These are phyloP conservation scores for Bothriochloa decipiens DNA, from an alignment of 176 grass and related monocot species.

Conservation along the genomic window DNA sequence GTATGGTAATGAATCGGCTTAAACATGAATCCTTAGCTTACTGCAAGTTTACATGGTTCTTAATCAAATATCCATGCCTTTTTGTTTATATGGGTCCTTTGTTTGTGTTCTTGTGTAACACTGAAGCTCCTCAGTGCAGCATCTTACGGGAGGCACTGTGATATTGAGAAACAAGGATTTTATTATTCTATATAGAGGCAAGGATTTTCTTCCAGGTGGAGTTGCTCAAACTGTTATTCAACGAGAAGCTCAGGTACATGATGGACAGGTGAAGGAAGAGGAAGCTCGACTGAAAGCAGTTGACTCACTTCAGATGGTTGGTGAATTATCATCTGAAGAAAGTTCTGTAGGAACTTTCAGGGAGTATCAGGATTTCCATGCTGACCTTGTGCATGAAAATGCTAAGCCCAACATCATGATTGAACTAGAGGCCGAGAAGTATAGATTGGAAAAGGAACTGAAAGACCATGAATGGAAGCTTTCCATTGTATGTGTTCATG, in stretches of 20 bases:
- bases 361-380: constrained; percentile 74
- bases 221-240: constrained; percentile 60
- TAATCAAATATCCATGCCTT: background rate
- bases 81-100: constrained; percentile 33
- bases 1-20: background rate
- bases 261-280: constrained; percentile 77
- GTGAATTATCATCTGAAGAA: constrained; percentile 38
- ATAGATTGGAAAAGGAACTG: constrained; percentile 74
- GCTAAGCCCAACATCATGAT: constrained; percentile 27
- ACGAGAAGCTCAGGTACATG: constrained; percentile 62
- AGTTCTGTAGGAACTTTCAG: constrained; percentile 61
- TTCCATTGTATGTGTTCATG: constrained; percentile 65
- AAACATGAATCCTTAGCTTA: constrained; percentile 6
- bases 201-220: constrained; percentile 83
- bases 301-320: constrained; percentile 52
- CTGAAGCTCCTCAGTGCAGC: constrained; percentile 69
- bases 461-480: constrained; percentile 64
- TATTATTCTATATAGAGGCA: constrained; percentile 94
- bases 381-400: constrained; percentile 40
- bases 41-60: constrained; percentile 26
- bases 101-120: constrained; percentile 51
- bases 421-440: constrained; percentile 67
- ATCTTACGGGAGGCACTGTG: constrained; percentile 83
- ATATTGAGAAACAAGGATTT: constrained; percentile 96
- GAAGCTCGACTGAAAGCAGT: constrained; percentile 61